phyloP scores from a whole-genome alignment of 1,284 basidiomycete genomes.

The Puccinia sorghi region DNA sequence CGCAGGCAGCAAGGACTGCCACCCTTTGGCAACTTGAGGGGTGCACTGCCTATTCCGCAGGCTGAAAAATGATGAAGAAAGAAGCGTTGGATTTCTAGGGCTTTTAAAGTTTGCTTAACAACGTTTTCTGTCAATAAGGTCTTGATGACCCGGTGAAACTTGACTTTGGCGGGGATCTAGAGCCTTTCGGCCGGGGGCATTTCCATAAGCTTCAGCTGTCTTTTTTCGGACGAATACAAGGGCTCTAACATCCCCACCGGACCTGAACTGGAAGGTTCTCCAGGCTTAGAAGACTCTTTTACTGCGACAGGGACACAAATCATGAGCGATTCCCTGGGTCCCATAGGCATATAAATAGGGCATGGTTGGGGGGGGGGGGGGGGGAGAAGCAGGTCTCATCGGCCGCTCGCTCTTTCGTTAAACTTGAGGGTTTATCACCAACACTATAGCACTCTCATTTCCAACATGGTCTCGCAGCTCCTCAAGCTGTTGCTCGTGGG shows the following conservation, averaged over 20 bases:
- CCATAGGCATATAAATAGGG: not conserved
- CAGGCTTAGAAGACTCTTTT: not conserved
- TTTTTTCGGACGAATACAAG: not conserved
- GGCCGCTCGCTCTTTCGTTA: not conserved
- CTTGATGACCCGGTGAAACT: not conserved
- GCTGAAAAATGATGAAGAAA: not conserved
- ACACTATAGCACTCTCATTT: not conserved
- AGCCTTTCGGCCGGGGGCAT: not conserved
- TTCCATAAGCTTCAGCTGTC: not conserved
- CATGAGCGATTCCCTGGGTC: not conserved
- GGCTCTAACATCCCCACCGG: conserved; percentile 4
- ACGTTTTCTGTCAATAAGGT: not conserved
- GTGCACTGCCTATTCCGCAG: not conserved
- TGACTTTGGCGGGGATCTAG: not conserved
- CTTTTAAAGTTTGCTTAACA: not conserved
- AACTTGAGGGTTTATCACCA: not conserved
- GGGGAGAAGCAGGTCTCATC: too few relatives aligned
- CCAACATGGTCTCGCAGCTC: not conserved
- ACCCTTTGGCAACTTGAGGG: too few relatives aligned
- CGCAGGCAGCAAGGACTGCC: too few relatives aligned
- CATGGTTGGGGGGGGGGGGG: not conserved
- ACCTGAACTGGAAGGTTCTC: not conserved
- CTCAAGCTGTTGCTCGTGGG: not conserved
- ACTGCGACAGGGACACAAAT: not conserved
- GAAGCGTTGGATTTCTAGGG: not conserved